Evolutionary conservation across 1,284 basidiomycete species (phyloP).

Genomic region (Gomphus bonarii): DNA sequence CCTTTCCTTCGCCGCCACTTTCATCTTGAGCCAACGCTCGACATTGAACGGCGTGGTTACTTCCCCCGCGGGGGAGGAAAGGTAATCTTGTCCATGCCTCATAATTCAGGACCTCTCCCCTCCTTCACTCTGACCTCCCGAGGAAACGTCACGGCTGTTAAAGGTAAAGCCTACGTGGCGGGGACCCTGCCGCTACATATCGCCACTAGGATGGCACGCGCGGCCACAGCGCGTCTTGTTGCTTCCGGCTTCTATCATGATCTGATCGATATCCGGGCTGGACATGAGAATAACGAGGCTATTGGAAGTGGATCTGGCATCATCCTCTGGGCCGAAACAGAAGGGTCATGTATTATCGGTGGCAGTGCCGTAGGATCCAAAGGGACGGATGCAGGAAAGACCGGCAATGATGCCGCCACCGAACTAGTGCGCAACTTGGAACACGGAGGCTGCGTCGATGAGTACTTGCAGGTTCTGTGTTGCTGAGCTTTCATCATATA

Average conservation of each 20-base stretch:
- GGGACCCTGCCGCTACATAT: slow-evolving; percentile 40
- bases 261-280: slow-evolving; percentile 30
- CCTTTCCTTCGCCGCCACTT: slow-evolving; percentile 54
- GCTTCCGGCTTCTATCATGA: slow-evolving; percentile 16
- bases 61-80: slow-evolving; percentile 61
- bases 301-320: slow-evolving; percentile 54
- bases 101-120: slow-evolving; percentile 31
- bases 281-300: slow-evolving; percentile 36
- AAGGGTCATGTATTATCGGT: slow-evolving; percentile 49
- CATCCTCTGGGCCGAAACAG: slow-evolving; percentile 60
- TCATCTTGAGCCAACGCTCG: slow-evolving; percentile 33
- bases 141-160: slow-evolving; percentile 38
- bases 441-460: slow-evolving; percentile 59
- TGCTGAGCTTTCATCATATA: not conserved
- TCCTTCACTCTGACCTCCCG: slow-evolving; percentile 40
- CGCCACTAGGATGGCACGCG: slow-evolving; percentile 42
- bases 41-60: slow-evolving; percentile 48
- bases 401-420: slow-evolving; percentile 48
- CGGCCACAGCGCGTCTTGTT: slow-evolving; percentile 26
- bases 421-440: slow-evolving; percentile 44
- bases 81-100: slow-evolving; percentile 34
- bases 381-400: slow-evolving; percentile 29
- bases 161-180: slow-evolving; percentile 51
- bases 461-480: slow-evolving; percentile 37
- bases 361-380: slow-evolving; percentile 53